Evolutionary conservation across 495 filamentous ascomycete species (phyloP), one percentile per base, ranked within the genome.

Genomic region (Tuber magnatum): DNA sequence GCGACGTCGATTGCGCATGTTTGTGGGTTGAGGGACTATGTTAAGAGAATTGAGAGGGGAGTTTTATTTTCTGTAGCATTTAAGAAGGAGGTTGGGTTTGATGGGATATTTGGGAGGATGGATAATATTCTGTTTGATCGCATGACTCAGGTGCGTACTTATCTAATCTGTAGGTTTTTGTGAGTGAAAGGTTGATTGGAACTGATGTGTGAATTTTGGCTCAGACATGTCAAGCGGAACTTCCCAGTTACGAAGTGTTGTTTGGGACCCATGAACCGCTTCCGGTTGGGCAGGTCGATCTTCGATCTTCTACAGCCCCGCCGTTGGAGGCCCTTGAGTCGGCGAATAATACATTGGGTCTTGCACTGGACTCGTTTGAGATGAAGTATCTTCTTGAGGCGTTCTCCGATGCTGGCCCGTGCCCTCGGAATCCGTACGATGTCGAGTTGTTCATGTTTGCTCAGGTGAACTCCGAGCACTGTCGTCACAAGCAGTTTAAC

Each of bases 401-500:
- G 43, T 97, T 95, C 84, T 90, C 89, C 41, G 86, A 91, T 68
- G 87, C 93, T 38, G 91, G 91, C 22, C 86, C 85, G 68, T 89
- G 87, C 81, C 90, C 84, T 73, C 88, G 89, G 71, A 88, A 90
- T 70, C 94, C 94, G 0, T 91, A 91, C 68, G 95, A 99, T 84
- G 91, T 97, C 72, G 95, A 99, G 85, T 87, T 98, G 22, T 98
- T 97, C 87, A 98, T 98, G 96, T 99, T 98, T 83, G 94, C 94
- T 41, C 95, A 99, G 84, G 94, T 99, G 78, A 93, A 94, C 83
- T 93, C 92, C 3, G 91, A 93, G 84, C 91, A 93, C 82, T 90
- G 89, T 78, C 87, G 89, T 35, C 89, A 90, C 82, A 90, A 90
- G 84, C 92, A 95, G 78, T 99, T 99, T 87, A 99, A 99, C 83